These are phyloP conservation scores for Solanum hybrid DNA, from an alignment of 305 asterid species.

Conservation along the genomic window DNA sequence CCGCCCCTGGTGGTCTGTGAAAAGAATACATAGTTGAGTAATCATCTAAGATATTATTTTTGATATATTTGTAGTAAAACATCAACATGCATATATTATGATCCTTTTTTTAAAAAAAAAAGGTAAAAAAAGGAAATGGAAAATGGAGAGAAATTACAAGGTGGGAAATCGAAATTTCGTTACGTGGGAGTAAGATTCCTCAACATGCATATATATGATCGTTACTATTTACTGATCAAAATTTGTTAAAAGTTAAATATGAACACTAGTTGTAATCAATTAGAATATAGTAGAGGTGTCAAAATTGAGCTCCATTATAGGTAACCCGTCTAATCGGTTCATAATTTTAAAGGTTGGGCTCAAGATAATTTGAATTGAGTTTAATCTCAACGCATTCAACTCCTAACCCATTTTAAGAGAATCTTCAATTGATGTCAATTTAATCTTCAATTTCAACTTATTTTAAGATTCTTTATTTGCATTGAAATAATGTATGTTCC, in stretches of 20 bases:
- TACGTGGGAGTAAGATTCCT: not conserved
- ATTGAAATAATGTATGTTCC: too few species aligned
- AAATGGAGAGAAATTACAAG: not conserved
- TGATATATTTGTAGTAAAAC: not conserved
- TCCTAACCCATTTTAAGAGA: too few species aligned
- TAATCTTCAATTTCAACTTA: too few species aligned
- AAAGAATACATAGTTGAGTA: not conserved
- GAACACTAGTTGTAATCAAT: not conserved
- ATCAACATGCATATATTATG: not conserved
- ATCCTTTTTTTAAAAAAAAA: too few species aligned
- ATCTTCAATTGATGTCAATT: too few species aligned
- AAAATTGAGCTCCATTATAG: too few species aligned
- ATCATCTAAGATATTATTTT: too few species aligned
- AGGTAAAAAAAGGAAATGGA: not conserved
- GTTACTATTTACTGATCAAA: not conserved
- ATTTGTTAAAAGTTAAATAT: not conserved
- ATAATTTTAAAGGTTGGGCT: not conserved
- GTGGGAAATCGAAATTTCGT: not conserved
- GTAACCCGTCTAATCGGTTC: not conserved
- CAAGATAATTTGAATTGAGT: too few species aligned
- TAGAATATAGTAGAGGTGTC: not conserved
- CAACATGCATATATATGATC: not conserved
- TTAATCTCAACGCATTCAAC: not conserved
- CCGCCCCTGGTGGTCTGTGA: not conserved
- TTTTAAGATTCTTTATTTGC: too few species aligned